Evolutionary conservation across 495 filamentous ascomycete genomes (phyloP).

Genomic region (Astrothelium macrocarpum): DNA sequence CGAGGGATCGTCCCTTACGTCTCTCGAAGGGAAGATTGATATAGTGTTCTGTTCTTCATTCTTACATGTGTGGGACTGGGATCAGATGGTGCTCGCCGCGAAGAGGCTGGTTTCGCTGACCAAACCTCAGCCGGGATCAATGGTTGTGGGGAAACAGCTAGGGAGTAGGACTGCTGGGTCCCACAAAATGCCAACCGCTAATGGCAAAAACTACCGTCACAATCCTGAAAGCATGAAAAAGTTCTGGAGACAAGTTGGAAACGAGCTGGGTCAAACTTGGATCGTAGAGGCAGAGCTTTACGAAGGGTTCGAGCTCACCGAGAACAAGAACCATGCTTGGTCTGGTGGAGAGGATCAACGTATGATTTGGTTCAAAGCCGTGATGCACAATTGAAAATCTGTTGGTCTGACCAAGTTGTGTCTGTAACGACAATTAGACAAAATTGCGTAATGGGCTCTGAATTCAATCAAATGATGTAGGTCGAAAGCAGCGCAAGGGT

Average conservation of each 20-base stretch:
- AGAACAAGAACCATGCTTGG: not conserved
- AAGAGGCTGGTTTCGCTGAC: slow-evolving; percentile 40
- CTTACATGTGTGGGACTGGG: slow-evolving; percentile 50
- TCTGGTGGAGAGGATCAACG: not conserved
- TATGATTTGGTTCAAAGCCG: not conserved
- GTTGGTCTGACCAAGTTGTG: not conserved
- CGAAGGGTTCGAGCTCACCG: not conserved
- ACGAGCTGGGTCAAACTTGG: slow-evolving; percentile 28
- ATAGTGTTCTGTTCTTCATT: slow-evolving; percentile 47
- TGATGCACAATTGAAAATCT: too few relatives aligned
- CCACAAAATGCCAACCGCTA: slow-evolving; percentile 14
- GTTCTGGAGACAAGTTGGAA: slow-evolving; percentile 43
- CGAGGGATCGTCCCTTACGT: slow-evolving; percentile 26
- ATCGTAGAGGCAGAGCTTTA: not conserved
- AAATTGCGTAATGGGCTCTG: too few relatives aligned
- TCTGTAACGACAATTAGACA: too few relatives aligned
- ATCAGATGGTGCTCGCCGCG: slow-evolving; percentile 40
- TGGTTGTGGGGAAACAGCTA: slow-evolving; percentile 42
- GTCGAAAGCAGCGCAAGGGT: too few relatives aligned
- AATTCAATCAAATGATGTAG: too few relatives aligned
- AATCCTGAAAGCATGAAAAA: slow-evolving; percentile 36
- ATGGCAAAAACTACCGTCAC: slow-evolving; percentile 34
- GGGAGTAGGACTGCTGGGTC: slow-evolving; percentile 32
- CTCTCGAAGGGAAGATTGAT: slow-evolving; percentile 40
- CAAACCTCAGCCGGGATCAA: slow-evolving; percentile 32